These are phyloP conservation scores for Nakaseomyces glabratus DNA, from an alignment of 1,139 yeast species.

Conservation along the genomic window DNA sequence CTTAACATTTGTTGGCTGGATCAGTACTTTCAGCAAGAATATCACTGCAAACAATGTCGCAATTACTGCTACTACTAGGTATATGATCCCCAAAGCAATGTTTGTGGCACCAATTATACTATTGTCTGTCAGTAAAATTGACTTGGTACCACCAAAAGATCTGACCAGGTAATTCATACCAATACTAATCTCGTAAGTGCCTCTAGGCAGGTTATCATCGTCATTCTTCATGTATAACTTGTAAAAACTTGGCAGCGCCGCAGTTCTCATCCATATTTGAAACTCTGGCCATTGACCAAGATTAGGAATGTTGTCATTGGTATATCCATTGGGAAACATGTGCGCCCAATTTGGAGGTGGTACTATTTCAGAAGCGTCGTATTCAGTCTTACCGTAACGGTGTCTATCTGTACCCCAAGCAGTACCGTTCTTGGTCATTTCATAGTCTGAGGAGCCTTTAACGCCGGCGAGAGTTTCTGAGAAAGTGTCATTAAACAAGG, in stretches of 20 bases:
- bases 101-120: slow-evolving; percentile 92
- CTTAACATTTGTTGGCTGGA: slow-evolving; percentile 39
- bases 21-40: slow-evolving; percentile 38
- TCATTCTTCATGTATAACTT: slow-evolving; percentile 79
- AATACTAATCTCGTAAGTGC: slow-evolving; percentile 61
- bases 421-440: slow-evolving; percentile 59
- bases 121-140: slow-evolving; percentile 69
- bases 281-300: slow-evolving; percentile 67
- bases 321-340: slow-evolving; percentile 78
- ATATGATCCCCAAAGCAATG: slow-evolving; percentile 74
- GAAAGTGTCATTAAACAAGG: slow-evolving; percentile 81
- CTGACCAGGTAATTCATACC: slow-evolving; percentile 85
- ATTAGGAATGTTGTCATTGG: slow-evolving; percentile 74
- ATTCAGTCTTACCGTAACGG: slow-evolving; percentile 71
- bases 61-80: slow-evolving; percentile 88
- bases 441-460: slow-evolving; percentile 42
- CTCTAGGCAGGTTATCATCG: slow-evolving; percentile 46
- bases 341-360: slow-evolving; percentile 96
- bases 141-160: slow-evolving; percentile 75
- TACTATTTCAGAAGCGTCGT: slow-evolving; percentile 60
- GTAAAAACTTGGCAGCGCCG: slow-evolving; percentile 79
- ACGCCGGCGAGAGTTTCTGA: slow-evolving; percentile 28
- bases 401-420: slow-evolving; percentile 79
- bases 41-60: slow-evolving; percentile 39
- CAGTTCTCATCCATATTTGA: slow-evolving; percentile 97